Evolutionary conservation across 75 land plant genomes (phyloP).

Genomic region (Pinus tabuliformis): DNA sequence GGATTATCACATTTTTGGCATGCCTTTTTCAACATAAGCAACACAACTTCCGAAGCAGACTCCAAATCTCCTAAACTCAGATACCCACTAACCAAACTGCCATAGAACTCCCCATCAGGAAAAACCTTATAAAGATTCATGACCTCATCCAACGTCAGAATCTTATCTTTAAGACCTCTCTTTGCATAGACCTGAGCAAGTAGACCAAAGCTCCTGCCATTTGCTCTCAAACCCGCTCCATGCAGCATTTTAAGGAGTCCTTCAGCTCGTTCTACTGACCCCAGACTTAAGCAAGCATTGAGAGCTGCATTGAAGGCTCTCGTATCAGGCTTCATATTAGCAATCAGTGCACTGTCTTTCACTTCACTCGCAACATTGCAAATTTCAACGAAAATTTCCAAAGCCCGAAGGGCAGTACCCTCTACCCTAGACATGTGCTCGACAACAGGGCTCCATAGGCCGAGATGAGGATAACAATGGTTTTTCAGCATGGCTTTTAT

Average conservation of each 20-base stretch:
- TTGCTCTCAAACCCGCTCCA: conserved; percentile 30
- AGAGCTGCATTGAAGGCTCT: conserved; percentile 46
- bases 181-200: conserved; percentile 59
- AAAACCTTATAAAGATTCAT: conserved; percentile 33
- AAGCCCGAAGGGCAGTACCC: conserved; percentile 29
- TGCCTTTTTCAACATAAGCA: conserved; percentile 34
- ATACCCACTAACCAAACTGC: conserved; percentile 49
- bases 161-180: conserved; percentile 42
- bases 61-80: conserved; percentile 42
- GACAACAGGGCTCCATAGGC: conserved; percentile 40
- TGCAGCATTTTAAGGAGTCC: conserved; percentile 49
- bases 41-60: conserved; percentile 27
- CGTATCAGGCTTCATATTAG: conserved; percentile 49
- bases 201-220: conserved; percentile 44
- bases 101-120: conserved; percentile 18
- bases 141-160: conserved; percentile 40
- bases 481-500: conserved; percentile 55
- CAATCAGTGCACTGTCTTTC: conserved; percentile 29
- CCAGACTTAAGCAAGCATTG: conserved; percentile 35
- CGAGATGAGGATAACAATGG: conserved; percentile 38
- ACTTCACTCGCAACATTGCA: conserved; percentile 29
- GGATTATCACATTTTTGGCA: not conserved
- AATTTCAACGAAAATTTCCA: conserved; percentile 42
- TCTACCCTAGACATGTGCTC: conserved; percentile 34
- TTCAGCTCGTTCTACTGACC: conserved; percentile 55